Percentiles rank a stretch among this genome's conserved stretches.
These are phyloP conservation scores for Colletotrichum costaricense DNA, from an alignment of 2,329 filamentous ascomycete species.

Conservation along the genomic window DNA sequence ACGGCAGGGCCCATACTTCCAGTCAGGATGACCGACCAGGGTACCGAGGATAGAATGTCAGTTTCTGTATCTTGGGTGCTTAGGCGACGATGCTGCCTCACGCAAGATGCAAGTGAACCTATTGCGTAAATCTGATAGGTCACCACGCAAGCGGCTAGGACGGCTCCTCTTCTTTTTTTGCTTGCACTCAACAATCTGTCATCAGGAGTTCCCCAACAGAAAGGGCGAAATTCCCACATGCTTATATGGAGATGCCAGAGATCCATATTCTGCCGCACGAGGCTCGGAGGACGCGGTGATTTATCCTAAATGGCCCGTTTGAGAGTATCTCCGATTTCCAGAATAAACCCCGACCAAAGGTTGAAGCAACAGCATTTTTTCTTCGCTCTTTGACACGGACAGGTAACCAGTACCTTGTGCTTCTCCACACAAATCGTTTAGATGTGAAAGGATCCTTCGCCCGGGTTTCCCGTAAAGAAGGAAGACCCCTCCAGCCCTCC, in stretches of 20 bases:
- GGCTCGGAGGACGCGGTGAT: conserved; percentile 18
- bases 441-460: not conserved
- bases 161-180: not conserved
- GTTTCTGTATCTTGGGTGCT: too few relatives aligned
- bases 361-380: not conserved
- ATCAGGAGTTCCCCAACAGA: conserved; percentile 29
- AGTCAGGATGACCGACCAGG: not conserved
- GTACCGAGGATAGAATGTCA: not conserved
- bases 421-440: not conserved
- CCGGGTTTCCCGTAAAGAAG: conserved; percentile 6
- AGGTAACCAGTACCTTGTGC: not conserved
- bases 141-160: conserved; percentile 8
- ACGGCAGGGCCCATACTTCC: not conserved
- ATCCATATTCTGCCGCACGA: conserved; percentile 17
- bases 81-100: conserved; percentile 6
- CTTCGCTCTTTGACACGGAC: not conserved
- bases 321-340: conserved; percentile 11
- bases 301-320: conserved; percentile 10
- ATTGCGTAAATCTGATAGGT: not conserved
- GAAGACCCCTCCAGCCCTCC: not conserved
- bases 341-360: not conserved
- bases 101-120: conserved; percentile 7
- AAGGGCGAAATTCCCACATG: conserved; percentile 19
- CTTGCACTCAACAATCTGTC: conserved; percentile 27
- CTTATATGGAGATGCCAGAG: not conserved